phyloP scores from a whole-genome alignment of 768 basidiomycete genomes.

The Chalciporus piperatus region DNA sequence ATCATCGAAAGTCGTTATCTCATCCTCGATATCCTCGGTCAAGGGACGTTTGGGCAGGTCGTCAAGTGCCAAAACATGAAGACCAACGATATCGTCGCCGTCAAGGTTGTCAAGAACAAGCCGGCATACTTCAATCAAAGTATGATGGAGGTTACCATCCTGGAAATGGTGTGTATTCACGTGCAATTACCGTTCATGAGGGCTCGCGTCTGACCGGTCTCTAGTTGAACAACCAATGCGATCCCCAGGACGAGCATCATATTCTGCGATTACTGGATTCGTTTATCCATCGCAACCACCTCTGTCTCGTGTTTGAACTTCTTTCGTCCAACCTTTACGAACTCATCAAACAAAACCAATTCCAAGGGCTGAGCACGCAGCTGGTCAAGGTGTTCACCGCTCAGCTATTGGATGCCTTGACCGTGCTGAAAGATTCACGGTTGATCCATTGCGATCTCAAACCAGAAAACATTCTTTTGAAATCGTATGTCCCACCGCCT shows the following conservation, averaged over 20 bases:
- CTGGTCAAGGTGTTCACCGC: constrained; percentile 99
- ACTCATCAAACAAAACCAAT: constrained; percentile 99
- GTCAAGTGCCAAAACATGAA: constrained; percentile 99
- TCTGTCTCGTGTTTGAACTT: constrained; percentile 97
- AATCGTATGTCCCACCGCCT: constrained; percentile 59
- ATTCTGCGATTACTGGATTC: constrained; percentile 93
- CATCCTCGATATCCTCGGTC: constrained; percentile 96
- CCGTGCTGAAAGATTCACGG: constrained; percentile 90
- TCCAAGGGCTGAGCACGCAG: constrained; percentile 94
- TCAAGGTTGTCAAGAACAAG: constrained; percentile 99
- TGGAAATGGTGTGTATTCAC: constrained; percentile 79
- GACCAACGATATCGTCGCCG: constrained; percentile 97
- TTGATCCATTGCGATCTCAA: constrained; percentile 98
- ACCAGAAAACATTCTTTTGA: constrained; percentile 96
- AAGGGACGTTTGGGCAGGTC: constrained; percentile 98
- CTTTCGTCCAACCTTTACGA: constrained; percentile 98
- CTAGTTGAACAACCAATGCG: constrained; percentile 93
- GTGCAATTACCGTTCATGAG: neutral
- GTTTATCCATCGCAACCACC: constrained; percentile 94
- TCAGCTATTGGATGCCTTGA: constrained; percentile 89
- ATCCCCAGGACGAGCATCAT: constrained; percentile 94
- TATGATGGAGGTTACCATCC: constrained; percentile 99
- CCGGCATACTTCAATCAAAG: constrained; percentile 99
- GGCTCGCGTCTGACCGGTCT: constrained; percentile 1
- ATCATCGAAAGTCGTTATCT: constrained; percentile 64